A percentile compares a stretch with the other conserved stretches of the same genome.
These are phyloP conservation scores for Lobosporangium transversale DNA, from an alignment of 192 early-diverging fungal species.

Conservation along the genomic window DNA sequence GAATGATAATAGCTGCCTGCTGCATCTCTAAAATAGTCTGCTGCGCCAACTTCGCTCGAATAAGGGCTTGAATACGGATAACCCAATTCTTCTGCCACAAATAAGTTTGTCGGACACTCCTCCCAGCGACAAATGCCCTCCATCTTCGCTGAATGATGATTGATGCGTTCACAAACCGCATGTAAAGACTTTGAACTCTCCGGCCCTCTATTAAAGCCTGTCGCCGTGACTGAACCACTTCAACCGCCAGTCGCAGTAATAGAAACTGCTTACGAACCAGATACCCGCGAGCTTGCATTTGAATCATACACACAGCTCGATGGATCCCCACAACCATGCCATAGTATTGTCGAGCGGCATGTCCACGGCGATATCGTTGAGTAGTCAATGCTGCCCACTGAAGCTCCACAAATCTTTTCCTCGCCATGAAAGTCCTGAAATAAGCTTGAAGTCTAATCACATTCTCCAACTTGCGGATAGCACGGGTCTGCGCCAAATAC, in stretches of 20 bases:
- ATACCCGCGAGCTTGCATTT: conserved; percentile 33
- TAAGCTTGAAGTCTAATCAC: conserved; percentile 24
- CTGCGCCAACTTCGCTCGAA: conserved; percentile 17
- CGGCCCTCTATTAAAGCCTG: conserved; percentile 19
- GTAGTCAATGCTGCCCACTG: conserved; percentile 31
- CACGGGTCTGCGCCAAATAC: conserved; percentile 28
- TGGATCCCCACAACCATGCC: conserved; percentile 1
- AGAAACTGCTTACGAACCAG: conserved; percentile 26
- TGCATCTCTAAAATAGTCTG: conserved; percentile 7
- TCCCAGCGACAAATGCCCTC: conserved; percentile 18
- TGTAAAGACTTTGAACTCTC: conserved; percentile 13
- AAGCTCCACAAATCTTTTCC: conserved; percentile 21
- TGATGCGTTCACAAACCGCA: conserved; percentile 12
- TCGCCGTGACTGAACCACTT: conserved; percentile 34
- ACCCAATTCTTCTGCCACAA: conserved; percentile 14
- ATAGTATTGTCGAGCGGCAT: conserved; percentile 18
- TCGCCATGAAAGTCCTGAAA: conserved; percentile 23
- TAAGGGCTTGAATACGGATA: conserved; percentile 16
- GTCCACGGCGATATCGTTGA: conserved; percentile 29
- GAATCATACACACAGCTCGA: conserved; percentile 19
- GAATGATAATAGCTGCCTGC: conserved; percentile 34
- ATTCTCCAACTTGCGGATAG: conserved; percentile 15
- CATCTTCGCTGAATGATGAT: conserved; percentile 39
- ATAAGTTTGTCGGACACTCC: conserved; percentile 19
- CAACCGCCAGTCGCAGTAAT: conserved; percentile 25